These are phyloP conservation scores for Trichoderma endophyticum DNA, from an alignment of 2,329 filamentous ascomycete species.

Conservation along the genomic window DNA sequence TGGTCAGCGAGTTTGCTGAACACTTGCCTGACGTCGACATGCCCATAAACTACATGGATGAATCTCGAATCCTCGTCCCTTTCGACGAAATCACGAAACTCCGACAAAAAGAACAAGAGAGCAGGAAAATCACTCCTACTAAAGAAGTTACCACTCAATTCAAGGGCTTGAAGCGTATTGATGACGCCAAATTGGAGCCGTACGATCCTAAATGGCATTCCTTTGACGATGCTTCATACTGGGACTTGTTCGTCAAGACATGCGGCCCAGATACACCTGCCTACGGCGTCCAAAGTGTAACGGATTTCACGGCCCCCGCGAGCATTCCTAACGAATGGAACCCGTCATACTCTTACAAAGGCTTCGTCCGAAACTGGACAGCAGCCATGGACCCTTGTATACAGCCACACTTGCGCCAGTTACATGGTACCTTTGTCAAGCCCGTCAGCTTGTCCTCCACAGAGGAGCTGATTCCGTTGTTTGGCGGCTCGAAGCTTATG, in stretches of 20 bases:
- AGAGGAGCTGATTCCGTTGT: constrained; percentile 56
- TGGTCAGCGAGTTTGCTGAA: constrained; percentile 51
- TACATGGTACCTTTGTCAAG: constrained; percentile 57
- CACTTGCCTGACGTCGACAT: constrained; percentile 63
- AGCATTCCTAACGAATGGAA: constrained; percentile 35
- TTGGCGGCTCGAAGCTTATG: constrained; percentile 60
- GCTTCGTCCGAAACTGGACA: constrained; percentile 58
- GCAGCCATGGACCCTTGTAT: constrained; percentile 56
- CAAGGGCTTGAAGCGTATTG: constrained; percentile 39
- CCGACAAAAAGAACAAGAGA: constrained; percentile 46
- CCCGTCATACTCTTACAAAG: constrained; percentile 39
- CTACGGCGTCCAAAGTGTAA: constrained; percentile 34
- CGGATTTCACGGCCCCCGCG: constrained; percentile 31
- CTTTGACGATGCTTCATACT: constrained; percentile 48
- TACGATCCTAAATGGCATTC: constrained; percentile 49
- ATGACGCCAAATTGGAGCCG: constrained; percentile 32
- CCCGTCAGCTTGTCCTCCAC: constrained; percentile 50
- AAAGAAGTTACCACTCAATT: constrained; percentile 43
- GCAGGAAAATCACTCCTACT: constrained; percentile 41
- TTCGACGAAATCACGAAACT: constrained; percentile 54
- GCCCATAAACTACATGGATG: constrained; percentile 63
- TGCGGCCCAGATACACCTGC: constrained; percentile 56
- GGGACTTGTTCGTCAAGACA: constrained; percentile 55
- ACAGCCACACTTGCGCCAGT: constrained; percentile 49
- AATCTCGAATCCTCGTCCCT: constrained; percentile 59